phyloP scores from a whole-genome alignment of 805 yeast species.

The Maudiozyma saulgeensis region DNA sequence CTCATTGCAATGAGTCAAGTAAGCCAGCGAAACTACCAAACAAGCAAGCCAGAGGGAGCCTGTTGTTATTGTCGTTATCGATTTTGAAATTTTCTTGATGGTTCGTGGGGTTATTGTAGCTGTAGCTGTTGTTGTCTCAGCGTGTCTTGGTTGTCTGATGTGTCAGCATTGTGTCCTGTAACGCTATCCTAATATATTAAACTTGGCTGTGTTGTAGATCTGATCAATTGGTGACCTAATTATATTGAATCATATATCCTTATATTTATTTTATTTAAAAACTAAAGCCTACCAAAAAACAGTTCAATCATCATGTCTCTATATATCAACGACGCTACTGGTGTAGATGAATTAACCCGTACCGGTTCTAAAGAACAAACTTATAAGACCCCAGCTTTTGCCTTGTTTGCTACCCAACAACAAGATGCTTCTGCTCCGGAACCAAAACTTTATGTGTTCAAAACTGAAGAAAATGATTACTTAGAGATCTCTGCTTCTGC shows the following conservation, averaged over 20 bases:
- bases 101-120: too few relatives aligned
- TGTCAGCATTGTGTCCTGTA: background rate
- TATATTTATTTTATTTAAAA: background rate
- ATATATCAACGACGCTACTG: constrained; percentile 67
- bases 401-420: constrained; percentile 38
- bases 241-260: too few relatives aligned
- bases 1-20: too few relatives aligned
- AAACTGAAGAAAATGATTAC: constrained; percentile 37
- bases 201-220: too few relatives aligned
- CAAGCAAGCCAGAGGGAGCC: too few relatives aligned
- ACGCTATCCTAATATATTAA: background rate
- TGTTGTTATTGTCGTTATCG: too few relatives aligned
- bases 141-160: background rate
- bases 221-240: too few relatives aligned
- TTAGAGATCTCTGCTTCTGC: constrained; percentile 82
- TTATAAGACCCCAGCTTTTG: constrained; percentile 76
- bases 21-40: too few relatives aligned
- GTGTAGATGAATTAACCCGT: constrained; percentile 51
- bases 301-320: constrained; percentile 25
- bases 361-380: constrained; percentile 63
- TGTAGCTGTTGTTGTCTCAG: too few relatives aligned
- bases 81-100: too few relatives aligned
- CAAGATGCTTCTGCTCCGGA: constrained; percentile 26
- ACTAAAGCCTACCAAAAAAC: background rate
- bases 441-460: constrained; percentile 46